These are phyloP conservation scores for Cyclostephanos invisitatus DNA, from an alignment of 108 stramenopile species.

Conservation along the genomic window DNA sequence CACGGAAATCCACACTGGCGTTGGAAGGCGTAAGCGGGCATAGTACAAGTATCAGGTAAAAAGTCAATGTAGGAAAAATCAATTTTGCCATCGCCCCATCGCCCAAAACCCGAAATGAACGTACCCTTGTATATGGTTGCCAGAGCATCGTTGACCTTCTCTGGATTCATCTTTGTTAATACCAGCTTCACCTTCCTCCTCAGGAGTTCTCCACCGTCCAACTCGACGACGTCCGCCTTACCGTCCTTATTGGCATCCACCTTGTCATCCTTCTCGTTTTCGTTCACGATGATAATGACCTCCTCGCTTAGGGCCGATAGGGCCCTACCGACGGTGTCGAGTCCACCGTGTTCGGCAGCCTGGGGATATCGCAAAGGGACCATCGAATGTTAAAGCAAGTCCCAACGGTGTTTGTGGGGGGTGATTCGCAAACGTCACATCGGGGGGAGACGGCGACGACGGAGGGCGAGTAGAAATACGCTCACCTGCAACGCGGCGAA, in stretches of 20 bases:
- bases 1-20: slow-evolving; percentile 83
- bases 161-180: slow-evolving; percentile 85
- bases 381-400: no score
- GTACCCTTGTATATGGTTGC: slow-evolving; percentile 55
- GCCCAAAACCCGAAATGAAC: no score
- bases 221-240: slow-evolving; percentile 70
- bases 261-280: slow-evolving; percentile 89
- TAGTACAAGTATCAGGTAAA: neutral
- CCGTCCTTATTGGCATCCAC: slow-evolving; percentile 87
- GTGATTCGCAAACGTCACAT: neutral
- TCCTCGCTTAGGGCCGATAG: slow-evolving; percentile 69
- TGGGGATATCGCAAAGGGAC: no score
- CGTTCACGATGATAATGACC: slow-evolving; percentile 69
- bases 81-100: neutral
- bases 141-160: slow-evolving; percentile 75
- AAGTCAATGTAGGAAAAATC: neutral
- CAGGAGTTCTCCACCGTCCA: slow-evolving; percentile 65
- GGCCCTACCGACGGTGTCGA: slow-evolving; percentile 62
- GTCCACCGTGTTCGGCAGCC: slow-evolving; percentile 87
- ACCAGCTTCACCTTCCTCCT: slow-evolving; percentile 86
- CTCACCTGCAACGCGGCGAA: slow-evolving; percentile 80
- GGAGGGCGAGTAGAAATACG: neutral
- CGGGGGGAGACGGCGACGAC: neutral
- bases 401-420: no score
- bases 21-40: neutral